Evolutionary conservation across 148 eudicot genomes (phyloP).

Genomic region (Amaranthus palmeri): DNA sequence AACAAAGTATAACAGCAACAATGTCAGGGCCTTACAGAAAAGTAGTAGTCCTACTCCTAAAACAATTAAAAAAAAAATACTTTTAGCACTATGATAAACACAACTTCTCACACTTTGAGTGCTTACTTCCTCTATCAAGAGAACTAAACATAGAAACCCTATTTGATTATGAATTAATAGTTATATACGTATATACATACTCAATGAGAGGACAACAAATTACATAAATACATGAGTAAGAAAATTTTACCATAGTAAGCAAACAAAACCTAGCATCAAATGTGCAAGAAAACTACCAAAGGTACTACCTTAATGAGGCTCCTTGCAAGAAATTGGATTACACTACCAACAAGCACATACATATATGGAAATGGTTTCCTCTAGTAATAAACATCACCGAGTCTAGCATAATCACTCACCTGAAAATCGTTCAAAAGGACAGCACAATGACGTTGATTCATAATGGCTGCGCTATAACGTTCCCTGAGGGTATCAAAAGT

Average conservation of each 20-base stretch:
- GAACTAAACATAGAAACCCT: no score
- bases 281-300: neutral
- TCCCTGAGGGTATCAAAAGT: constrained; percentile 42
- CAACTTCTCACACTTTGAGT: no score
- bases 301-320: neutral
- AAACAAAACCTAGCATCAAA: neutral
- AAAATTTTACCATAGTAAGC: neutral
- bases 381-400: neutral
- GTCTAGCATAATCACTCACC: constrained; percentile 25
- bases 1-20: neutral
- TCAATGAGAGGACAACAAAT: no score
- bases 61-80: neutral
- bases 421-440: constrained; percentile 48
- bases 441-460: constrained; percentile 44
- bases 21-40: no score
- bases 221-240: no score
- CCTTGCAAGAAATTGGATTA: no score
- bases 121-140: no score
- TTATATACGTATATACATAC: no score
- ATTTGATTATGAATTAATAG: no score
- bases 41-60: no score
- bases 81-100: no score
- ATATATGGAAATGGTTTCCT: neutral
- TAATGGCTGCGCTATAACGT: constrained; percentile 41
- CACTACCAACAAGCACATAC: neutral